These are phyloP conservation scores for Mortierella sp. DNA, from an alignment of 371 early-diverging fungal species.

Conservation along the genomic window DNA sequence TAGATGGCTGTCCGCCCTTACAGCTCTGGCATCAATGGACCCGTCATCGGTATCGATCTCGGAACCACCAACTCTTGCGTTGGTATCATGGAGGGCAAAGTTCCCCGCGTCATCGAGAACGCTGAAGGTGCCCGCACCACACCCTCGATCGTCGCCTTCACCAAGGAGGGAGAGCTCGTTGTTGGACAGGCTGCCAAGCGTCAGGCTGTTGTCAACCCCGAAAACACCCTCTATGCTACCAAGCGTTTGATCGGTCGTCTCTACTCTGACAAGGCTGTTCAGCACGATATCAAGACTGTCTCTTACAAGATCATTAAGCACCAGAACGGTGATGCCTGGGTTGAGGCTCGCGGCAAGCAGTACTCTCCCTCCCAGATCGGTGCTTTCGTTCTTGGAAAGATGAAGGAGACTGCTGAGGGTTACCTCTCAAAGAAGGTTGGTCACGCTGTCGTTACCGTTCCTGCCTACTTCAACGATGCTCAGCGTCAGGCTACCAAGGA, in stretches of 20 bases:
- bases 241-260: constrained; percentile 98
- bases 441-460: constrained; percentile 95
- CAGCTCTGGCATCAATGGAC: constrained; percentile 87
- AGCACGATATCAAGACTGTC: constrained; percentile 88
- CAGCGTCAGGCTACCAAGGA: constrained; percentile 99
- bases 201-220: constrained; percentile 95
- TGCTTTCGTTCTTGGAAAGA: constrained; percentile 92
- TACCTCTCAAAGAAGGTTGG: constrained; percentile 89
- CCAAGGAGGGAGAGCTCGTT: constrained; percentile 92
- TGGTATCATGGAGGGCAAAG: constrained; percentile 97
- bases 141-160: constrained; percentile 97
- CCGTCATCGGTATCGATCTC: constrained; percentile 99
- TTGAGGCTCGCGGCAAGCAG: constrained; percentile 92
- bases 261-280: constrained; percentile 89
- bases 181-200: constrained; percentile 98
- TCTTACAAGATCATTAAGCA: constrained; percentile 94
- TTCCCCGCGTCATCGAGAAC: constrained; percentile 97
- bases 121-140: constrained; percentile 97
- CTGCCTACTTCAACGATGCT: constrained; percentile 94
- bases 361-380: constrained; percentile 97
- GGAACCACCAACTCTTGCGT: constrained; percentile 99
- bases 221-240: constrained; percentile 95
- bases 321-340: constrained; percentile 98
- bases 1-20: constrained; percentile 49
- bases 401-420: constrained; percentile 97